These are phyloP conservation scores for Pseudogymnoascus sp. DNA, from an alignment of 2,329 filamentous ascomycete species.

Conservation along the genomic window DNA sequence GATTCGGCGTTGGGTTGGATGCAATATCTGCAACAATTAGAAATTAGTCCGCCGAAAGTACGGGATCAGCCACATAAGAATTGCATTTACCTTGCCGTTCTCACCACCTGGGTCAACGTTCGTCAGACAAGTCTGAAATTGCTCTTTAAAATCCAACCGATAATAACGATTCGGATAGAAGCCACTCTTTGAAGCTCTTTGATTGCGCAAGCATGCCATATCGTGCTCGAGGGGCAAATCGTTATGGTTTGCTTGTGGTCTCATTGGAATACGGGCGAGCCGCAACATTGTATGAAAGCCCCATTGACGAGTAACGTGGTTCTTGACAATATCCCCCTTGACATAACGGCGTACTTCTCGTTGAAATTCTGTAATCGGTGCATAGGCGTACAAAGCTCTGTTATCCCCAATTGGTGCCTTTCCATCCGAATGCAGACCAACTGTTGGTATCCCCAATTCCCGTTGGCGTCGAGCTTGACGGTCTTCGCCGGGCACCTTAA, in stretches of 20 bases:
- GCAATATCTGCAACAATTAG: conserved; percentile 11
- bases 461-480: neutral
- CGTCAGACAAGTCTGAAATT: neutral
- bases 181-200: neutral
- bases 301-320: neutral
- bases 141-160: neutral
- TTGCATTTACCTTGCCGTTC: conserved; percentile 14
- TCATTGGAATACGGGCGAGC: neutral
- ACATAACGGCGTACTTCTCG: conserved; percentile 1
- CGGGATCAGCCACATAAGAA: neutral
- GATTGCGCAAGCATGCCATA: neutral
- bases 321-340: neutral
- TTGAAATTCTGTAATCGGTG: conserved; percentile 3
- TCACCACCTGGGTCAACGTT: conserved; percentile 8
- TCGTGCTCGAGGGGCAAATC: neutral
- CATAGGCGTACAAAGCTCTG: neutral
- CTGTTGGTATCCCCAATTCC: neutral
- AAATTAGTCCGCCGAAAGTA: neutral
- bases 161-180: conserved; percentile 2
- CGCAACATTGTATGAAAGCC: neutral
- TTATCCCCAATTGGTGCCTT: neutral
- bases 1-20: conserved; percentile 13
- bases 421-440: neutral
- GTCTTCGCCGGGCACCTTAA: neutral
- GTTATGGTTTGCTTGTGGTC: neutral